Percentiles rank a stretch among this genome's conserved stretches.
Conservation (phyloP, 371 early-diverging fungal species). For the Massospora cicadina region DNA sequence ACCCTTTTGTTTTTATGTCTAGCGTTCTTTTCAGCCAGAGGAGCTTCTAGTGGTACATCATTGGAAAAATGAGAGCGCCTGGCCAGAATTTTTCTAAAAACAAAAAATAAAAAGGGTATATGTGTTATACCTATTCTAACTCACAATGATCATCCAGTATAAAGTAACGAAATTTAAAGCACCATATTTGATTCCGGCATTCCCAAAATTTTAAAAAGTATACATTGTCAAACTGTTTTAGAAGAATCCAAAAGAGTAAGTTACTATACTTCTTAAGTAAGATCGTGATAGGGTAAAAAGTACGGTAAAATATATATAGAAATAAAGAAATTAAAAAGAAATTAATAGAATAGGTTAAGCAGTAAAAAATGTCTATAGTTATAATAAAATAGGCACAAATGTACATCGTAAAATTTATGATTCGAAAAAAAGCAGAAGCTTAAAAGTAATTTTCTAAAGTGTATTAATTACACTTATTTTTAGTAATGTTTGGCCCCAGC, state of each 20-base stretch:
- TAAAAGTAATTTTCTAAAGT: no score
- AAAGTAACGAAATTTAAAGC: neutral
- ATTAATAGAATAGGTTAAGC: no score
- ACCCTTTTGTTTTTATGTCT: constrained; percentile 58
- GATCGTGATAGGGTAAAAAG: neutral
- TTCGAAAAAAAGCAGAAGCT: neutral
- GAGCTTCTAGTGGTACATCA: constrained; percentile 87
- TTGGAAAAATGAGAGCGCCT: constrained; percentile 90
- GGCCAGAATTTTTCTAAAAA: constrained; percentile 38
- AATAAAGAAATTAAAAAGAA: no score
- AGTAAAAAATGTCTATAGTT: no score
- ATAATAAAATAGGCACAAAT: no score
- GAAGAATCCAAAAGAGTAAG: neutral
- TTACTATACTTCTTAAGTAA: neutral
- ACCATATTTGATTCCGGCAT: neutral
- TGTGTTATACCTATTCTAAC: neutral
- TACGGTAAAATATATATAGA: neutral
- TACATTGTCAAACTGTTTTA: neutral
- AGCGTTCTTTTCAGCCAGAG: constrained; percentile 11
- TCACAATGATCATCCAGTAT: neutral
- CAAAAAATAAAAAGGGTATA: constrained; percentile 6
- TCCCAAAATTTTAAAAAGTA: neutral
- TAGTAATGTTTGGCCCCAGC: neutral
- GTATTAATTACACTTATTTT: no score
- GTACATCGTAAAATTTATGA: neutral